A percentile compares a stretch with the other conserved stretches of the same genome.
Evolutionary conservation across 257 asterid species (phyloP).

Genomic region (Scutellaria galericulata): DNA sequence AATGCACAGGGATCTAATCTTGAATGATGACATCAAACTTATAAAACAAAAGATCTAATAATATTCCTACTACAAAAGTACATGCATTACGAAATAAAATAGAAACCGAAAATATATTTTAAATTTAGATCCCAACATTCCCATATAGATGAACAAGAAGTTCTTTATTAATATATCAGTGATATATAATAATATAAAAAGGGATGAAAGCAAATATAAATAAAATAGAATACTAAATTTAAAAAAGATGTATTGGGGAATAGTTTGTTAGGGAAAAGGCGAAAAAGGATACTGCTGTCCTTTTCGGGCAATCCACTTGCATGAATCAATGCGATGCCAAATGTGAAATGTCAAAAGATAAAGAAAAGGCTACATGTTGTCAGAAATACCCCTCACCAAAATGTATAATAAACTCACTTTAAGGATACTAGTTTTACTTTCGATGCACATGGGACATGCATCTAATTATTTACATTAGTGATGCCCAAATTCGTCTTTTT

Average conservation of each 20-base stretch:
- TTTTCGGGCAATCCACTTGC: constrained; percentile 41
- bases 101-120: no score
- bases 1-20: no score
- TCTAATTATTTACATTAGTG: not conserved
- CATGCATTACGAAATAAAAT: no score
- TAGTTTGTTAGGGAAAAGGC: not conserved
- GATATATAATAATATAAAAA: no score
- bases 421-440: not conserved
- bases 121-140: no score
- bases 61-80: no score
- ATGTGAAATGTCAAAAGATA: not conserved
- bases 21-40: no score
- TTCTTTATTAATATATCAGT: no score
- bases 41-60: no score
- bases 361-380: not conserved
- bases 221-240: no score
- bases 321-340: constrained; percentile 29
- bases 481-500: constrained; percentile 8
- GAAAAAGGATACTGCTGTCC: constrained; percentile 36
- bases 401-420: not conserved
- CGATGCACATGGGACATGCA: not conserved
- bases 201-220: no score
- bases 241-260: constrained; percentile 6
- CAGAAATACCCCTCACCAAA: constrained; percentile 2
- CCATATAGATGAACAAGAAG: no score